A percentile compares a stretch with the other conserved stretches of the same genome.
Conservation (phyloP, 1,284 basidiomycete species). For the Hymenochaete sp. region DNA sequence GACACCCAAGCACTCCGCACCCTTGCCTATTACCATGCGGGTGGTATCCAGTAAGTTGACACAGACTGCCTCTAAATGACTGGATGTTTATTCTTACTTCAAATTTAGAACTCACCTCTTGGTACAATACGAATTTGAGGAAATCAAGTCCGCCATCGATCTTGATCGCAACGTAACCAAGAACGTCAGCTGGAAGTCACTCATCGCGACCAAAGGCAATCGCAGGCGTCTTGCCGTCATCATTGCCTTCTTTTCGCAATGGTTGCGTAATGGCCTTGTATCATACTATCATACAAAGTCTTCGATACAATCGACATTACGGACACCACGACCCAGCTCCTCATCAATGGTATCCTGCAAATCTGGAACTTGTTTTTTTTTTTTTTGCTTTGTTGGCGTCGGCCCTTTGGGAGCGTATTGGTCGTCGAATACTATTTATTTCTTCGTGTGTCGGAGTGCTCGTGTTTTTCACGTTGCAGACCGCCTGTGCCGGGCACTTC, state of each 20-base stretch:
- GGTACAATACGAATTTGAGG: conserved; percentile 63
- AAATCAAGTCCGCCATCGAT: conserved; percentile 68
- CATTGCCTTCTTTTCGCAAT: conserved; percentile 65
- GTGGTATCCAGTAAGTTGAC: conserved; percentile 44
- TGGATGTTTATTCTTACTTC: conserved; percentile 13
- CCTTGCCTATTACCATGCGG: conserved; percentile 69
- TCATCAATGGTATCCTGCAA: conserved; percentile 44
- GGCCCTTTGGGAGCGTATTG: conserved; percentile 48
- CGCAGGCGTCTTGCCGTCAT: conserved; percentile 61
- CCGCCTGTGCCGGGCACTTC: conserved; percentile 59
- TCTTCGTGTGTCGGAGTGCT: conserved; percentile 58
- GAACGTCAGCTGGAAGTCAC: conserved; percentile 50
- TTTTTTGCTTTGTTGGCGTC: conserved; percentile 52
- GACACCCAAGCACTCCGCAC: conserved; percentile 50
- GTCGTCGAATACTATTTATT: conserved; percentile 60
- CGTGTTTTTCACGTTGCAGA: conserved; percentile 62
- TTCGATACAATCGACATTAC: conserved; percentile 66
- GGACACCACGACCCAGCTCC: conserved; percentile 44
- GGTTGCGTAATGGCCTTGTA: conserved; percentile 37
- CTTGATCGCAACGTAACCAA: conserved; percentile 48
- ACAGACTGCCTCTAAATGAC: background rate
- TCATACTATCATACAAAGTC: conserved; percentile 69
- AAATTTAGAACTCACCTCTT: conserved; percentile 48
- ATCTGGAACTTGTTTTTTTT: conserved; percentile 63
- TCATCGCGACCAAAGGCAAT: conserved; percentile 53